Evolutionary conservation across 179 eudicot species (phyloP), one percentile per base, ranked within the genome.

Genomic region (Camellia oleifera): DNA sequence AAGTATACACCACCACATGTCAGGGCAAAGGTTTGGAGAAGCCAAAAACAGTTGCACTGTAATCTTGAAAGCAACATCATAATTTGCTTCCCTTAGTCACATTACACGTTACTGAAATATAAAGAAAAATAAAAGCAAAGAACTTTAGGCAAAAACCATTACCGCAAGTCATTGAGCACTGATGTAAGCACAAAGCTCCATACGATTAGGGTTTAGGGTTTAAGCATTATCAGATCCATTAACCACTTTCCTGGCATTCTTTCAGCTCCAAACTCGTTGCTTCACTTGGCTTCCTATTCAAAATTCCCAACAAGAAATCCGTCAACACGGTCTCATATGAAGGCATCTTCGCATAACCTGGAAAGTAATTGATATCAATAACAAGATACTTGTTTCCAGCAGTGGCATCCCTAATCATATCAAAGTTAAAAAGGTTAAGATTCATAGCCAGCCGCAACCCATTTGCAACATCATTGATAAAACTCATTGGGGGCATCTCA

Each of bases 321-420:
- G 90, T 89, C 68, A 93, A 70, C 46, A 91, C 54, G 65, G 76
- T 44, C 83, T 93, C 93, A 61, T 80, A 93, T 5, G 69, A 83
- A 2, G 92, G 90, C 72, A 91, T 78, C 79, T 93, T 93, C 3
- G 88, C 95, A 72, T 90, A 93, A 4, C 92, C 95, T 0, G 97
- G 97, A 79, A 93, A 91, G 85, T 93, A 93, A 83, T 93, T 91
- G 15, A 91, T 91, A 64, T 93, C 97, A 18, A 93, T 86, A 46
- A 91, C 81, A 26, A 87, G 79, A 70, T 88, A 91, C 54, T 78
- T 77, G 15, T 77, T 85, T 9, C 23, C 84, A 69, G 9, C 81
- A 32, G 71, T 85, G 32, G 70, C 74, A 18, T 91, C 95, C 77
- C 84, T 84, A 54, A 93, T 93, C 88, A 93, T 78, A 69, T 93